A percentile compares a stretch with the other conserved stretches of the same genome.
Evolutionary conservation across 768 basidiomycete species (phyloP).

Genomic region (Lactarius hengduanensis): DNA sequence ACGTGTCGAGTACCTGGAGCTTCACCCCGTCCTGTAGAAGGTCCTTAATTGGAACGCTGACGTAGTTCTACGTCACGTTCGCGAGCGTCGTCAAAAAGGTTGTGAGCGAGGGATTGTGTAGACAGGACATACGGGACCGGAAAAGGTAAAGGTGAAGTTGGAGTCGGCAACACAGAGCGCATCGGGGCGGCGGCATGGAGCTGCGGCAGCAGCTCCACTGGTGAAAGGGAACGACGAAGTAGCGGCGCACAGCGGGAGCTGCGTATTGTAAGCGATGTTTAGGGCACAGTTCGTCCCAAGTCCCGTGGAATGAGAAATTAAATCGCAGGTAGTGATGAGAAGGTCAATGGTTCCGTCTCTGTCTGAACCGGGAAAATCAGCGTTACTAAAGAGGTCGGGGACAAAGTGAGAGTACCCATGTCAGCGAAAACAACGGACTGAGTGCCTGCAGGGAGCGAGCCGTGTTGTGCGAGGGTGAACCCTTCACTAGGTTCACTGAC

Average conservation of each 20-base stretch:
- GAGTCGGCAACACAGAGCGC: constrained; percentile 82
- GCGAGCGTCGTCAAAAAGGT: not conserved
- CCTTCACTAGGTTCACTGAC: constrained; percentile 77
- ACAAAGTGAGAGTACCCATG: constrained; percentile 55
- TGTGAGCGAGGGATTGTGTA: too few species aligned
- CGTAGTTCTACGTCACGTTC: constrained; percentile 52
- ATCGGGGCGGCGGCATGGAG: constrained; percentile 66
- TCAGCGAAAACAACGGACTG: constrained; percentile 89
- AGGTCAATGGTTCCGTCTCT: constrained; percentile 97
- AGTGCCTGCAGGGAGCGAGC: constrained; percentile 68
- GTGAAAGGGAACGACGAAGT: constrained; percentile 51
- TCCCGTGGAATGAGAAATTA: constrained; percentile 65
- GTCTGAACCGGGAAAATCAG: constrained; percentile 45
- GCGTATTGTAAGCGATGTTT: constrained; percentile 92
- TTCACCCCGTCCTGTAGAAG: constrained; percentile 49
- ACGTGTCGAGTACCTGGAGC: constrained; percentile 69
- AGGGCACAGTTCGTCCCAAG: constrained; percentile 75
- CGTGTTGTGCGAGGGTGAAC: constrained; percentile 66
- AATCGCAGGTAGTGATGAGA: constrained; percentile 82
- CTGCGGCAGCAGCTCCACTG: constrained; percentile 36
- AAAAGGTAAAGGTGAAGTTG: constrained; percentile 66
- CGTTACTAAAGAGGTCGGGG: not conserved
- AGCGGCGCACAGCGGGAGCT: constrained; percentile 75
- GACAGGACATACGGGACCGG: constrained; percentile 16
- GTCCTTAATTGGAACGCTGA: constrained; percentile 60